These are phyloP conservation scores for Globisporangium abappressorium DNA, from an alignment of 352 stramenopile genomes.

Conservation along the genomic window DNA sequence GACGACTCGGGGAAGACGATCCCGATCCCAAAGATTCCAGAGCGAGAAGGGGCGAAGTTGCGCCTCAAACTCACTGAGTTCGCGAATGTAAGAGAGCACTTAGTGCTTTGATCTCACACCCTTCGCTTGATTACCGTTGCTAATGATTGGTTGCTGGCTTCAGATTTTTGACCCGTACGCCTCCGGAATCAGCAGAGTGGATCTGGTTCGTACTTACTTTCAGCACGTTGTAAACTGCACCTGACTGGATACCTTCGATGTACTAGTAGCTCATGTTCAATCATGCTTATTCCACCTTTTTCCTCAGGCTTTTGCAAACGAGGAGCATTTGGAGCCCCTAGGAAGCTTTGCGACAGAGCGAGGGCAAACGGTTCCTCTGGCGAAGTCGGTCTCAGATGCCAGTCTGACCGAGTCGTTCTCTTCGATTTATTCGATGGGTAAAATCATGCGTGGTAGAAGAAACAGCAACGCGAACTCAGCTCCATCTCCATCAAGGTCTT, in stretches of 20 bases:
- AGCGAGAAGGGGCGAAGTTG: constrained; percentile 65
- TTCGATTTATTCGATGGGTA: constrained; percentile 65
- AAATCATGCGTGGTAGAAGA: constrained; percentile 59
- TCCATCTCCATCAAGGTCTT: constrained; percentile 27
- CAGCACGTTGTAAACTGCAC: too few relatives aligned
- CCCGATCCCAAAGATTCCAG: constrained; percentile 67
- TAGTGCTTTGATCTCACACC: not conserved
- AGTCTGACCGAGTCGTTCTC: constrained; percentile 46
- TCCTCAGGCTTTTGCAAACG: constrained; percentile 69
- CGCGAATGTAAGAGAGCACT: constrained; percentile 38
- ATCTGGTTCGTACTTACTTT: constrained; percentile 36
- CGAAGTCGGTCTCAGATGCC: constrained; percentile 54
- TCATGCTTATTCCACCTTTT: not conserved
- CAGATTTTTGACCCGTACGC: constrained; percentile 83
- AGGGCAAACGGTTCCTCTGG: constrained; percentile 66
- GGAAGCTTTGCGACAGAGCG: constrained; percentile 65
- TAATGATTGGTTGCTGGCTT: not conserved
- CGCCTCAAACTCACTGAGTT: constrained; percentile 57
- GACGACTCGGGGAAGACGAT: constrained; percentile 61
- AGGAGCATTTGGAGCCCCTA: constrained; percentile 80
- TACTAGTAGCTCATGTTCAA: not conserved
- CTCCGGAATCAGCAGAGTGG: constrained; percentile 63
- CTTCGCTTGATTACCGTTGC: not conserved
- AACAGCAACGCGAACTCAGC: constrained; percentile 42
- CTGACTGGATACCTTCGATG: too few relatives aligned